Base-by-base conservation (phyloP, 371 early-diverging fungal genomes). In the Apophysomyces trapeziformis region DNA sequence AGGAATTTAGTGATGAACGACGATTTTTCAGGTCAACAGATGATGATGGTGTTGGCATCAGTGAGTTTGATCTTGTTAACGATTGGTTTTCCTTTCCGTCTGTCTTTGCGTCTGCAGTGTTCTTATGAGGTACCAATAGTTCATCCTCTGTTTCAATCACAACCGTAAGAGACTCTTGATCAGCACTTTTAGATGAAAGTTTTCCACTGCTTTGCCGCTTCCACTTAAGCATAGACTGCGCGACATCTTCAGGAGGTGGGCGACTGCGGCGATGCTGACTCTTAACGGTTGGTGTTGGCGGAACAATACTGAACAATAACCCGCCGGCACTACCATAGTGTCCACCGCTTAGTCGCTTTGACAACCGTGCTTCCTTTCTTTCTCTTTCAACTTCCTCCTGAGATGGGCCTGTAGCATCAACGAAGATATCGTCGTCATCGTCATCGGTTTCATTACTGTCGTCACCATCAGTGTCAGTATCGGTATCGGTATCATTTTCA, bases 321-420 rank as follows among this genome's bases (percentile, higher is more conserved):
- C 83, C 83, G 4, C 83, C 83, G 5, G 83, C 83, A 54, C 80
- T 80, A 3, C 83, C 83, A 65, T 67, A 83, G 63, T 83, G 83
- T 4, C 83, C 83, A 13, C 80, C 83, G 26, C 77, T 77, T 12
- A 83, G 62, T 64, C 83, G 66, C 60, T 83, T 83, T 1, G 79
- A 73, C 32, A 83, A 60, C 35, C 74, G 56, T 5, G 67, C 58
- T 18, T 75, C 77, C 3, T 47, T 69, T 46, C 60, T 57, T 58
- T 83, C 80, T 39, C 72, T 61, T 41, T 83, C 79, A n/a, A 77
- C 65, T 13, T 78, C 80, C n/a, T 79, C 77, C 58, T 74, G 70
- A 6, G 76, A 74, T 11, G 57, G 47, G 9, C 68, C 78, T 0
- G 74, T 74, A 0, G 80, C 80, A 61, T 82, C 83, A 0, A 82